A percentile compares a stretch with the other conserved stretches of the same genome.
Conservation (phyloP, 768 basidiomycete genomes). For the Cyclocybe cylindracea region DNA sequence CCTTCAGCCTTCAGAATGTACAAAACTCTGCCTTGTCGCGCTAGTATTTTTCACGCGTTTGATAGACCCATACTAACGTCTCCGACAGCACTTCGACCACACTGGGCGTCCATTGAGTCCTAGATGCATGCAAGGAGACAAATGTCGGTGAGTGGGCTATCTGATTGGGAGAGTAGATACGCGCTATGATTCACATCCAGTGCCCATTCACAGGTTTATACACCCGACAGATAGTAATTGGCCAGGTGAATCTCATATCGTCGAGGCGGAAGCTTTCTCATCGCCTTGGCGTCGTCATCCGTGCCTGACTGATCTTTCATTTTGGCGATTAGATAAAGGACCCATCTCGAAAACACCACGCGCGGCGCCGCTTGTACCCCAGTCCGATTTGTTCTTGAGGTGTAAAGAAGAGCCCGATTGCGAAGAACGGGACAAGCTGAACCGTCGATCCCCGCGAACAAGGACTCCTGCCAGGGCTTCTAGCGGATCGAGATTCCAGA, state of each 20-base stretch:
- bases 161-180: neutral
- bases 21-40: conserved; percentile 51
- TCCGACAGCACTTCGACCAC: conserved; percentile 47
- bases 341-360: conserved; percentile 17
- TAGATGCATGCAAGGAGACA: conserved; percentile 46
- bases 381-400: conserved; percentile 43
- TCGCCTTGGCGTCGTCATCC: neutral
- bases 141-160: conserved; percentile 44
- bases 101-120: conserved; percentile 42
- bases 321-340: neutral
- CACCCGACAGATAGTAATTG: conserved; percentile 52
- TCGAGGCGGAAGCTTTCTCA: neutral
- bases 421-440: neutral
- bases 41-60: conserved; percentile 23
- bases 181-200: neutral
- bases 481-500: neutral
- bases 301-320: neutral
- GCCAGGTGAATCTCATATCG: conserved; percentile 15
- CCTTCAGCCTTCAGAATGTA: conserved; percentile 17
- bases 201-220: conserved; percentile 37
- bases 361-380: conserved; percentile 39
- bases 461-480: neutral
- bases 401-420: conserved; percentile 10
- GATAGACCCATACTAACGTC: neutral
- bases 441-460: neutral